Base-by-base conservation (phyloP, 768 basidiomycete genomes). In the Tubosaeta brunneosetosa region DNA sequence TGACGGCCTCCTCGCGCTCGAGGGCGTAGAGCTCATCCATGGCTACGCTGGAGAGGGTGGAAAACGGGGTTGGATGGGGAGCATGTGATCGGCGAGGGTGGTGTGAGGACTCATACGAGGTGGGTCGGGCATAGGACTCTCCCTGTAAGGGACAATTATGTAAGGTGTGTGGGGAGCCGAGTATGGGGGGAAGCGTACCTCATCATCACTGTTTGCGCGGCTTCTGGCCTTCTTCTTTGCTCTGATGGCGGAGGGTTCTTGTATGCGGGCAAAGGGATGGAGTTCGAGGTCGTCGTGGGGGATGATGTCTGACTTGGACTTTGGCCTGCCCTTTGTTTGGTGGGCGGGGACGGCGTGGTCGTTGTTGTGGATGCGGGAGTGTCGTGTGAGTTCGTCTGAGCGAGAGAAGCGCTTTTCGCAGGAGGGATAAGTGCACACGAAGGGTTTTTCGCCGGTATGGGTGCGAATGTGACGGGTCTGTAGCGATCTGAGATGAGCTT, bases 391-490 rank as follows among this genome's bases (percentile, higher is more conserved):
- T 72, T 99, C 95, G 76, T 99, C 95, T n/a, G 91, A 93, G 53
- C 95, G 86, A 16, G 91, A 94, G 71, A 99, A 99, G 6, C 94
- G 88, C 70, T 98, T 99, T 71, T 97, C 94, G 79, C 95, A 99
- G n/a, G 85, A 82, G 4, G 91, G 84, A 68, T 86, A 91, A 2
- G 84, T 86, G 80, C 95, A 99, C 19, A 83, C 80, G 63, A 97
- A 97, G 3, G 95, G 95, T 62, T 97, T 97, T 73, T 99, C 95
- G 64, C 95, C 95, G 0, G 95, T 99, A 70, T 99, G 95, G 0
- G 94, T 99, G 54, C 95, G 88, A 50, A 97, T 97, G 66, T 99
- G 95, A 56, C 95, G 87, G 17, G 95, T 99, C 91, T 98, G 69
- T 0, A 33, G 38, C 55, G 63, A 60, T 52, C 51, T 29, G 53